Evolutionary conservation across 148 eudicot genomes (phyloP), one percentile per base, ranked within the genome.

Genomic region (Pharnaceum exiguum): DNA sequence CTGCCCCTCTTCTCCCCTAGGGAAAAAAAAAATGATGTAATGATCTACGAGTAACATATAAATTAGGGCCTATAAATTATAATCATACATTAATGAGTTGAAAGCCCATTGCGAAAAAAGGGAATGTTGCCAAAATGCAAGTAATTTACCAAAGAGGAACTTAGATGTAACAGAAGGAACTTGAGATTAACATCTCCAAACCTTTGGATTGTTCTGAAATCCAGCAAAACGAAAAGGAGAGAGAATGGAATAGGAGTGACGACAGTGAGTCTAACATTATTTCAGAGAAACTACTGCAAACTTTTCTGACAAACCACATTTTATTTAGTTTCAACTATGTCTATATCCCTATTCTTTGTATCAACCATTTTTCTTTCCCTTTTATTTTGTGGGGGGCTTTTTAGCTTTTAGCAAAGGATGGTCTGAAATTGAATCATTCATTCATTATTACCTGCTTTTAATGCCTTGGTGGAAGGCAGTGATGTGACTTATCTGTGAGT

Each of bases 361-460:
- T 8, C 11, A 7, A 3, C 15, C 31, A 21, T 21, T 57, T 66
- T 55, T 27, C 22, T 30, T 43, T 19, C 40, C 15, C 5, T 50
- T n/a, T 22, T 57, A 30, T 33, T 1, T 31, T 47, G 53, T 39
- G n/a, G n/a, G n/a, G n/a, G n/a, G n/a, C n/a, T 47, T 47, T 48
- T 62, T 47, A 39, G 60, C 59, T 55, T 62, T 69, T 39, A 48
- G 39, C 57, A 69, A 55, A 66, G 39, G 25, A 40, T 12, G 23
- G 16, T 53, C 69, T 57, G 60, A 51, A 24, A 25, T 57, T 71
- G 70, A 71, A 71, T 71, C 65, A 71, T 71, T 71, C 70, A 71
- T 58, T 71, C 70, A 71, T 71, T 64, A 71, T 71, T 64, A 71
- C 70, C 23, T 71, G 65, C 70, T 64, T 71, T 71, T 65, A 57